phyloP scores from a whole-genome alignment of 2,329 filamentous ascomycete genomes.

The Penicillium sp. region DNA sequence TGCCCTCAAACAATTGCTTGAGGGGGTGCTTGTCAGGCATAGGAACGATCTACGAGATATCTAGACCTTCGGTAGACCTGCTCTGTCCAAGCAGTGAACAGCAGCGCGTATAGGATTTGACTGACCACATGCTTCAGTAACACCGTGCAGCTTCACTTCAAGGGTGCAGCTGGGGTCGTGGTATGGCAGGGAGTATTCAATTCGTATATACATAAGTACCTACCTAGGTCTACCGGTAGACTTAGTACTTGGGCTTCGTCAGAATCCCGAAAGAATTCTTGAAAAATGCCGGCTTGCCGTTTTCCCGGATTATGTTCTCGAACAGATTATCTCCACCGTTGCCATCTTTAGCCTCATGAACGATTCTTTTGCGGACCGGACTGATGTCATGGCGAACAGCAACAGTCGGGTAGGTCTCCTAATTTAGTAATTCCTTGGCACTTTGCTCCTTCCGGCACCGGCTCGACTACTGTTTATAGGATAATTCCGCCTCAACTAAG shows the following conservation, averaged over 20 bases:
- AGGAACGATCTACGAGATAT: not conserved
- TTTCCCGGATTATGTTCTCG: not conserved
- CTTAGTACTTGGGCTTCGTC: not conserved
- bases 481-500: not conserved
- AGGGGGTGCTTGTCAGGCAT: not conserved
- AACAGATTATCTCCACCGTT: not conserved
- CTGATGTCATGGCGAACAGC: slow-evolving; percentile 2
- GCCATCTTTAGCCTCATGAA: not conserved
- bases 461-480: not conserved
- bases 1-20: not conserved
- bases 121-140: not conserved
- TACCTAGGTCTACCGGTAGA: no score
- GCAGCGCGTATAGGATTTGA: not conserved
- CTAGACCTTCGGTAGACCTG: not conserved
- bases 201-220: no score
- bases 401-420: slow-evolving; percentile 6
- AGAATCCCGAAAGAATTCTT: not conserved
- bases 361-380: not conserved
- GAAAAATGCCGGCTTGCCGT: not conserved
- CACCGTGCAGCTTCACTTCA: not conserved
- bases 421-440: not conserved
- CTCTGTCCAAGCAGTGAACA: not conserved
- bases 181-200: not conserved
- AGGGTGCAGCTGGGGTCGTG: not conserved
- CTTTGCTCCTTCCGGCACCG: not conserved